phyloP scores from a whole-genome alignment of 306 rosid genomes.

The Fagus crenata region DNA sequence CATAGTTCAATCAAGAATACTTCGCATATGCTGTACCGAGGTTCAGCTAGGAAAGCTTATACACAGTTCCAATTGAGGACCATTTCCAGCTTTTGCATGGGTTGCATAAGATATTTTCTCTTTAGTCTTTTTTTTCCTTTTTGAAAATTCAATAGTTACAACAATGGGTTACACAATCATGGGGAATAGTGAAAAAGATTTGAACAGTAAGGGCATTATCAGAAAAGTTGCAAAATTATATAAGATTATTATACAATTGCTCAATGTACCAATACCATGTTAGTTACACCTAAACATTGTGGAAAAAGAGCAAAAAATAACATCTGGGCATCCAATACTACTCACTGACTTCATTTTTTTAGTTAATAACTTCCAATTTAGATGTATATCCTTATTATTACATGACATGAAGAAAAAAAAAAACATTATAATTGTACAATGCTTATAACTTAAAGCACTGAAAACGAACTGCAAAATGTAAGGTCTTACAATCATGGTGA shows the following conservation, averaged over 20 bases:
- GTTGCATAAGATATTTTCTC: too few species aligned
- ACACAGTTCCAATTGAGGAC: too few species aligned
- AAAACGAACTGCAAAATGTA: background rate
- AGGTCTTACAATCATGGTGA: background rate
- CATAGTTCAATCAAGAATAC: too few species aligned
- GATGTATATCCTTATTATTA: background rate
- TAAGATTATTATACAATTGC: background rate
- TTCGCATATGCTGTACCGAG: too few species aligned
- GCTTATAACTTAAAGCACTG: background rate
- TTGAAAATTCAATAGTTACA: too few species aligned
- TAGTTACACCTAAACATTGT: background rate
- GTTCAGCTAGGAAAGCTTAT: too few species aligned
- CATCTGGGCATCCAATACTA: background rate
- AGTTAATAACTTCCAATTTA: background rate
- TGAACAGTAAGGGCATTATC: background rate
- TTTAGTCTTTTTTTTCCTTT: too few species aligned
- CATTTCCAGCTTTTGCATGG: too few species aligned
- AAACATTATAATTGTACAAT: background rate
- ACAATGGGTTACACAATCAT: background rate
- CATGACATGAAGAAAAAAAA: background rate
- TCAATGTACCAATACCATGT: background rate
- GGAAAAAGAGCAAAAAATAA: background rate
- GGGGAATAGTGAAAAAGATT: background rate
- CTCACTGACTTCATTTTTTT: background rate
- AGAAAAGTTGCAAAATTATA: background rate